phyloP scores from a whole-genome alignment of 2,329 filamentous ascomycete species.

The Claviceps lovelessii region DNA sequence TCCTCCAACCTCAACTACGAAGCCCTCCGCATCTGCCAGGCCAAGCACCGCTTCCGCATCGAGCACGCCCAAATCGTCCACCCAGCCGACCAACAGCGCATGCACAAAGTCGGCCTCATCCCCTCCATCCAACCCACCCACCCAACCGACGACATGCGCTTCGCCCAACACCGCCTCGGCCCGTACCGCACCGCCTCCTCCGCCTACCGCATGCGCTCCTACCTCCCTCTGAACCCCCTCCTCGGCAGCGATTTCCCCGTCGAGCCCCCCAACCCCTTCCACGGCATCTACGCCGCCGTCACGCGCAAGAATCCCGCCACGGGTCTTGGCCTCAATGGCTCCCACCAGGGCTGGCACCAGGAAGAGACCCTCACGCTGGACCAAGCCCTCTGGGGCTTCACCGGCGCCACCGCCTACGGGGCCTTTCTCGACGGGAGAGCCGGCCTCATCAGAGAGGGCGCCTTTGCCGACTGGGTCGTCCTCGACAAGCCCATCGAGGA shows the following conservation, averaged over 20 bases:
- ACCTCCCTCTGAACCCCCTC: slow-evolving; percentile 39
- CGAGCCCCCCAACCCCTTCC: slow-evolving; percentile 52
- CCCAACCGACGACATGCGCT: slow-evolving; percentile 57
- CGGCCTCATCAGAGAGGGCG: slow-evolving; percentile 44
- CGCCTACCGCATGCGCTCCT: slow-evolving; percentile 52
- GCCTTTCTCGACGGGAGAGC: slow-evolving; percentile 44
- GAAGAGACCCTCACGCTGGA: slow-evolving; percentile 44
- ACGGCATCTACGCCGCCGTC: slow-evolving; percentile 55
- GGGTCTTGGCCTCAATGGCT: slow-evolving; percentile 33
- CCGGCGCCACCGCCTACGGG: slow-evolving; percentile 41
- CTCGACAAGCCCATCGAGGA: slow-evolving; percentile 42
- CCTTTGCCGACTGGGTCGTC: slow-evolving; percentile 58
- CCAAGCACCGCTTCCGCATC: slow-evolving; percentile 46
- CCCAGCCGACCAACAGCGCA: slow-evolving; percentile 46
- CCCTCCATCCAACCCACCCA: slow-evolving; percentile 60
- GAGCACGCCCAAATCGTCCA: slow-evolving; percentile 60
- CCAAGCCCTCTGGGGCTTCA: slow-evolving; percentile 49
- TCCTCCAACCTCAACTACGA: slow-evolving; percentile 10
- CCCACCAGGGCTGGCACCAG: slow-evolving; percentile 39
- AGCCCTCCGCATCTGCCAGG: slow-evolving; percentile 35
- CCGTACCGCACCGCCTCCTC: slow-evolving; percentile 34
- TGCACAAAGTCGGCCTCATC: slow-evolving; percentile 45
- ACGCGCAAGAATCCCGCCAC: slow-evolving; percentile 45
- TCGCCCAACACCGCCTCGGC: slow-evolving; percentile 48
- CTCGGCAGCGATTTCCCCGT: slow-evolving; percentile 61